Base-by-base conservation (phyloP, 1,139 yeast genomes). In the Hyphopichia wangnamkhiaoensis region DNA sequence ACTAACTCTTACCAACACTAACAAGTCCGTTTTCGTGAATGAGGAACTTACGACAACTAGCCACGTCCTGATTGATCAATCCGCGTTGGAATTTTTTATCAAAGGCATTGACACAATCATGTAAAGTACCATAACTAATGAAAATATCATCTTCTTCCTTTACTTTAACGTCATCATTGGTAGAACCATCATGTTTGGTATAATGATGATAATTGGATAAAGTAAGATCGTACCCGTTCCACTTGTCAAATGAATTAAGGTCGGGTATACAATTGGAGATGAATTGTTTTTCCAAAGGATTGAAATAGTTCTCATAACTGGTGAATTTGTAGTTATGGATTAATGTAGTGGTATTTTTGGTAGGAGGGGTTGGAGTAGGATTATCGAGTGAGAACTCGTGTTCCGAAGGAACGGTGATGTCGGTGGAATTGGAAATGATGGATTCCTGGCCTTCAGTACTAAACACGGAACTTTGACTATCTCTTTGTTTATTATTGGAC, bases 191-290 rank as follows among this genome's bases (percentile, higher is more conserved):
- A 16, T 46, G 41, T 21, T 50, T 52, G 6, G 53, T 34, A 36
- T 62, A 60, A n/a, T 39, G 38, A 23, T 53, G 47, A 41, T 41
- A 62, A 43, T 66, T 61, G 29, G 73, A 61, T 12, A 71, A 43
- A 1, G 72, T 68, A 12, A 70, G 39, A 25, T 47, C 42, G 34
- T 44, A 49, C 4, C 71, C 68, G 32, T 46, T 54, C 77, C 77
- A 71, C 40, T 54, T 61, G 47, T 71, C 76, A 45, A 44, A 70
- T 12, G 74, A 63, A 45, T 69, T 68, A 39, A 71, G 58, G 35
- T 53, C 58, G 3, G 75, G 74, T 18, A 70, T 52, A 48, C 76
- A 69, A 42, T 64, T 63, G 38, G 65, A 61, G 16, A 71, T 67
- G 48, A 62, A 68, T 44, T 60, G 65, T 40, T 63, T 64, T 40